Conservation (phyloP, 768 basidiomycete genomes). For the Lactarius sanguifluus region DNA sequence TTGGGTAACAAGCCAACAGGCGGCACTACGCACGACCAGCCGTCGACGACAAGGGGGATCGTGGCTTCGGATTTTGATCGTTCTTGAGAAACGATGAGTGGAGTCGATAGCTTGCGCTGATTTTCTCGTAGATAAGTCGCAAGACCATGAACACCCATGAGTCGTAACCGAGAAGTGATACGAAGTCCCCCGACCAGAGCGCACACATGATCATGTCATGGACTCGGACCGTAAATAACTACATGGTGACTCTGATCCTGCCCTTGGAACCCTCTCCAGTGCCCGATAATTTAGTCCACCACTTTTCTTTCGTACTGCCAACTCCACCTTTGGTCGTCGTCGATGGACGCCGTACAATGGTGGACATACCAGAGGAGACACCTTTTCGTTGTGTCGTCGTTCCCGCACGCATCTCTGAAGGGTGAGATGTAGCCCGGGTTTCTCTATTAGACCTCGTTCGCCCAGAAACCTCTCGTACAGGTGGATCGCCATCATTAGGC, state of each 20-base stretch:
- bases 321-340: conserved; percentile 7
- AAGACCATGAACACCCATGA: conserved; percentile 54
- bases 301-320: conserved; percentile 6
- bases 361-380: conserved; percentile 29
- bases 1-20: conserved; percentile 14
- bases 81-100: conserved; percentile 35
- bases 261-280: conserved; percentile 18
- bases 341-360: conserved; percentile 13
- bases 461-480: not conserved
- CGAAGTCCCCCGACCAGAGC: not conserved
- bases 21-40: conserved; percentile 79
- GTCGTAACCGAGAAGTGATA: not conserved
- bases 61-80: conserved; percentile 14
- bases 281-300: conserved; percentile 25
- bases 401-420: not conserved
- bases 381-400: conserved; percentile 16
- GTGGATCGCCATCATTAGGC: conserved; percentile 13
- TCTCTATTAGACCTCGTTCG: not conserved
- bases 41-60: conserved; percentile 70
- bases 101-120: conserved; percentile 41
- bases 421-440: not conserved
- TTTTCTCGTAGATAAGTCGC: conserved; percentile 53
- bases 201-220: not conserved
- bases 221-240: not conserved
- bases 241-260: not conserved